Percentiles rank a stretch among this genome's conserved stretches.
Evolutionary conservation across 2,329 filamentous ascomycete genomes (phyloP).

Genomic region (Arthrinium puccinioides): DNA sequence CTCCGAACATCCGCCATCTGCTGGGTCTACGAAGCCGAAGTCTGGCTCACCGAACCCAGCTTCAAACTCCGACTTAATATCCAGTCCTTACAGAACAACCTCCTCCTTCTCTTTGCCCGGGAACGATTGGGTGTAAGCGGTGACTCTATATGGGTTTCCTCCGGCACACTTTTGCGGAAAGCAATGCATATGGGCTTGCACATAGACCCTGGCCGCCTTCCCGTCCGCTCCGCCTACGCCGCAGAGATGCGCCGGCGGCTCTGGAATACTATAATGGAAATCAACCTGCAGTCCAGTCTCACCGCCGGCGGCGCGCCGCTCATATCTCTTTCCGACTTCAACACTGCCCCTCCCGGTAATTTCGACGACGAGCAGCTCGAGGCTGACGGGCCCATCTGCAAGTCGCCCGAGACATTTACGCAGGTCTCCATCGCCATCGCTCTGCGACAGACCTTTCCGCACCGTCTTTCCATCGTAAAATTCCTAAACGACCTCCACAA

Average conservation of each 20-base stretch:
- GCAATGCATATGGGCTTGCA: conserved; percentile 54
- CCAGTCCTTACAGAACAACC: conserved; percentile 41
- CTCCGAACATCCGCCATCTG: conserved; percentile 34
- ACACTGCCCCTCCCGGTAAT: conserved; percentile 40
- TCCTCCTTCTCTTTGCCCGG: conserved; percentile 42
- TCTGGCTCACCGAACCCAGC: conserved; percentile 38
- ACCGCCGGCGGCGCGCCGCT: conserved; percentile 37
- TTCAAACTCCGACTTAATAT: conserved; percentile 44
- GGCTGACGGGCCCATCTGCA: conserved; percentile 17
- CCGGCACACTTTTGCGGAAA: conserved; percentile 41
- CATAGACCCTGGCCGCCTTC: conserved; percentile 40
- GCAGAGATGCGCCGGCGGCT: conserved; percentile 42
- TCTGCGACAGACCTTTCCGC: conserved; percentile 31
- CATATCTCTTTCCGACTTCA: conserved; percentile 35
- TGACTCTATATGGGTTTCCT: conserved; percentile 45
- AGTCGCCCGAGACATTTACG: conserved; percentile 28
- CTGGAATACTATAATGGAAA: conserved; percentile 46
- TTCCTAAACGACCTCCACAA: conserved; percentile 31
- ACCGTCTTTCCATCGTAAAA: conserved; percentile 31
- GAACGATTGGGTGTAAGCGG: conserved; percentile 37
- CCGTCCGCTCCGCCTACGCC: conserved; percentile 23
- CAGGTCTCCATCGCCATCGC: conserved; percentile 32
- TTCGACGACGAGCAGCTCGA: conserved; percentile 42
- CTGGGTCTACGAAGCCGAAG: conserved; percentile 46
- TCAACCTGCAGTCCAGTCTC: conserved; percentile 36